Percentiles rank a stretch among this genome's conserved stretches.
These are phyloP conservation scores for Wallemia ichthyophaga DNA, from an alignment of 1,284 basidiomycete genomes.

Conservation along the genomic window DNA sequence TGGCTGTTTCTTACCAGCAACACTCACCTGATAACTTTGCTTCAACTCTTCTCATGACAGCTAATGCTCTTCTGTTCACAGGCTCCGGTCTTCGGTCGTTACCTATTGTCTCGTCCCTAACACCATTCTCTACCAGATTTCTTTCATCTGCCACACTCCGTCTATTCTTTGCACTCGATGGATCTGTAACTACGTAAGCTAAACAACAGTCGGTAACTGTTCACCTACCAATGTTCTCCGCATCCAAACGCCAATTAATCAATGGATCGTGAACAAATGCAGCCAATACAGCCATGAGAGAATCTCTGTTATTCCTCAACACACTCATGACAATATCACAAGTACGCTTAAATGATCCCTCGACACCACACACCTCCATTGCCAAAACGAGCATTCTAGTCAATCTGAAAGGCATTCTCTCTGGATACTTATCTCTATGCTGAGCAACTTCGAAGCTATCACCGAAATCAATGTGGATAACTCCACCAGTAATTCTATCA, in stretches of 20 bases:
- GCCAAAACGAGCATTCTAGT: slow-evolving; percentile 97
- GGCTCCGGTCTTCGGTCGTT: slow-evolving; percentile 34
- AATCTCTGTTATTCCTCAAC: slow-evolving; percentile 85
- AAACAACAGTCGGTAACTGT: not conserved
- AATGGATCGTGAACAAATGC: slow-evolving; percentile 33
- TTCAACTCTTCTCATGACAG: slow-evolving; percentile 73
- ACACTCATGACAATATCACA: slow-evolving; percentile 96
- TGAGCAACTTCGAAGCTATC: slow-evolving; percentile 85
- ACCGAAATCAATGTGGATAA: slow-evolving; percentile 37
- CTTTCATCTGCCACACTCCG: slow-evolving; percentile 14
- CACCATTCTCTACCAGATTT: slow-evolving; percentile 16
- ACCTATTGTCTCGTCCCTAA: not conserved
- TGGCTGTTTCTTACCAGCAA: too few species aligned
- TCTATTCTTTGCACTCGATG: not conserved
- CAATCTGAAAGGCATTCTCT: slow-evolving; percentile 91
- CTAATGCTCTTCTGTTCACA: slow-evolving; percentile 59
- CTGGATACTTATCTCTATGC: slow-evolving; percentile 93
- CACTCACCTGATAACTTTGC: slow-evolving; percentile 57
- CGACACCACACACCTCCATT: slow-evolving; percentile 96
- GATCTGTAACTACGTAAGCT: not conserved
- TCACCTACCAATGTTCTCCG: slow-evolving; percentile 12
- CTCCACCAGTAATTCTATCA: slow-evolving; percentile 72
- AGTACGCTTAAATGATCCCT: slow-evolving; percentile 82
- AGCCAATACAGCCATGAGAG: slow-evolving; percentile 86
- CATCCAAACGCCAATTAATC: slow-evolving; percentile 24